Evolutionary conservation across 2,329 filamentous ascomycete species (phyloP).

Genomic region (Botrytis fabae): DNA sequence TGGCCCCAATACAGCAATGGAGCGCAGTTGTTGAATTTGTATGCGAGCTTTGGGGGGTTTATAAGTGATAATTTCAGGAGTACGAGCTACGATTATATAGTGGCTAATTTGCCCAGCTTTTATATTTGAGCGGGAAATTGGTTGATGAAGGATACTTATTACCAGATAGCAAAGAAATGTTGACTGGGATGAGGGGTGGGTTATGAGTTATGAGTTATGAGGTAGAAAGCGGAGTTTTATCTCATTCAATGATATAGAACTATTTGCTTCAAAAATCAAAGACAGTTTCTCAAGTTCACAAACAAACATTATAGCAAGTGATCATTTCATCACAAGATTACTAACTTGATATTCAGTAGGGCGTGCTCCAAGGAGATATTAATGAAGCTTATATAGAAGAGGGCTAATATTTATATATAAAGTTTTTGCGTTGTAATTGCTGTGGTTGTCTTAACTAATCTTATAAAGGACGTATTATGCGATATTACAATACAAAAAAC

Average conservation of each 20-base stretch:
- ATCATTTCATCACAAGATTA: not conserved
- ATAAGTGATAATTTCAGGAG: conserved; percentile 52
- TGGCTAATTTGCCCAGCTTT: conserved; percentile 33
- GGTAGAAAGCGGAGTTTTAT: not conserved
- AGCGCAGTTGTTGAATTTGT: conserved; percentile 51
- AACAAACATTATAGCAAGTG: too few relatives aligned
- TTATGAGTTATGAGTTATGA: not conserved
- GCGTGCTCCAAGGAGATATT: not conserved
- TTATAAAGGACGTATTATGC: too few relatives aligned
- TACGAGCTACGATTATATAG: conserved; percentile 47
- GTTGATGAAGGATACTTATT: not conserved
- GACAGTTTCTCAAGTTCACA: too few relatives aligned
- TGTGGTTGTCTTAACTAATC: too few relatives aligned
- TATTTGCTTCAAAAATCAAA: not conserved
- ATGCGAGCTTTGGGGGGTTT: conserved; percentile 42
- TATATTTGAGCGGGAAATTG: conserved; percentile 26
- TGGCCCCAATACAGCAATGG: conserved; percentile 54
- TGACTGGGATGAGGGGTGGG: too few relatives aligned
- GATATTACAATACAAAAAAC: not conserved
- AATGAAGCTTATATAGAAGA: not conserved
- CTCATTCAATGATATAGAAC: not conserved
- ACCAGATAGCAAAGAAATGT: not conserved
- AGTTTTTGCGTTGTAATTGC: too few relatives aligned
- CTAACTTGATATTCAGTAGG: not conserved
- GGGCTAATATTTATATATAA: too few relatives aligned